Conservation (phyloP, 306 rosid species). For the Ceratonia siliqua region DNA sequence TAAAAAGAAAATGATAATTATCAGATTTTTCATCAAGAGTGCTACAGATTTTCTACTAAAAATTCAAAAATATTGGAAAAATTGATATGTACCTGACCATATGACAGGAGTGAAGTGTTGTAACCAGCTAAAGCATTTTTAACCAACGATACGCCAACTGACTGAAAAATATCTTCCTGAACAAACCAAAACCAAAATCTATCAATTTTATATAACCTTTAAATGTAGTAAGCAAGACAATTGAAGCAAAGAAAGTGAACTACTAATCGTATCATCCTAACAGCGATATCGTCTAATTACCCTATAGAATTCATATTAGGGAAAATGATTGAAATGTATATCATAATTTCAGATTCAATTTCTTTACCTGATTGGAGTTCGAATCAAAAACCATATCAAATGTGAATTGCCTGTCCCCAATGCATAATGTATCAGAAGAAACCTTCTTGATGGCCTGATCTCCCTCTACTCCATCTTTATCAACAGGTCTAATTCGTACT, state of each 20-base stretch:
- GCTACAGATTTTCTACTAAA: neutral
- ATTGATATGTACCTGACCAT: slow-evolving; percentile 75
- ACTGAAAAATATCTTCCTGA: slow-evolving; percentile 84
- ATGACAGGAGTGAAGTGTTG: slow-evolving; percentile 81
- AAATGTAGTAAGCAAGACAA: slow-evolving; percentile 14
- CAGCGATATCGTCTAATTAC: neutral
- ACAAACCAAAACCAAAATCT: slow-evolving; percentile 32
- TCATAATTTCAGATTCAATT: neutral
- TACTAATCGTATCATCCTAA: neutral
- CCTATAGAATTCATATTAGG: neutral
- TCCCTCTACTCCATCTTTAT: slow-evolving; percentile 43
- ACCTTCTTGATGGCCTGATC: slow-evolving; percentile 62
- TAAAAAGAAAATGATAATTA: neutral
- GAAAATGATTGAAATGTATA: neutral
- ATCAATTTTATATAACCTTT: slow-evolving; percentile 22
- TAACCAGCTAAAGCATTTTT: slow-evolving; percentile 86
- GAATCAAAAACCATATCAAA: slow-evolving; percentile 81
- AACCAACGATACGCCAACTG: slow-evolving; percentile 80
- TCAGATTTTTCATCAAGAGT: neutral
- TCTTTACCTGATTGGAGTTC: slow-evolving; percentile 65
- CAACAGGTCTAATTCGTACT: slow-evolving; percentile 73
- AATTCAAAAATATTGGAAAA: slow-evolving; percentile 1
- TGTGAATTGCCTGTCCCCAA: slow-evolving; percentile 59
- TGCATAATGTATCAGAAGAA: slow-evolving; percentile 59
- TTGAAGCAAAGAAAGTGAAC: slow-evolving; percentile 28